A percentile compares a stretch with the other conserved stretches of the same genome.
These are phyloP conservation scores for Fusarium temperatum DNA, from an alignment of 2,329 filamentous ascomycete genomes.

Conservation along the genomic window DNA sequence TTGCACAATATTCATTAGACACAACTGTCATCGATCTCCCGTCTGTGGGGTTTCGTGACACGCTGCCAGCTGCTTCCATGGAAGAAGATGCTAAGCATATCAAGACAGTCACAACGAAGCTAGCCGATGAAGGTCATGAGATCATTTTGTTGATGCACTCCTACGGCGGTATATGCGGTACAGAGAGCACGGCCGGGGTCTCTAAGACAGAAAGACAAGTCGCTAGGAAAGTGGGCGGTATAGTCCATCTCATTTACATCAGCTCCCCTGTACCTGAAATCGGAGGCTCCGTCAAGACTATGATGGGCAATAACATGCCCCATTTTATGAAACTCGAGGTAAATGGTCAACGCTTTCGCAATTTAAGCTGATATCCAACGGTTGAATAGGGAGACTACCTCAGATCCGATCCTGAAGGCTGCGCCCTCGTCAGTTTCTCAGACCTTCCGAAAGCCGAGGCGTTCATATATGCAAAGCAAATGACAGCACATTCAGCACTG, in stretches of 20 bases:
- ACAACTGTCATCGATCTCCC: neutral
- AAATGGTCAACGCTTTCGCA: accelerated
- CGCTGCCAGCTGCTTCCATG: neutral
- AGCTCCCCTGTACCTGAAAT: neutral
- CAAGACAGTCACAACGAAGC: neutral
- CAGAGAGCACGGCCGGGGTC: neutral
- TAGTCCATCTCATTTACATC: neutral
- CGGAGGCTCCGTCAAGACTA: neutral
- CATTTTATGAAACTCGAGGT: neutral
- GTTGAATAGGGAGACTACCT: neutral
- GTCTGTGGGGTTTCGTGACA: neutral
- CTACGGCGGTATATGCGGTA: neutral
- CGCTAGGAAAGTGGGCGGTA: accelerated
- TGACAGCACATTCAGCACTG: neutral
- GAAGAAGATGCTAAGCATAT: neutral
- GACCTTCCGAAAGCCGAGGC: neutral
- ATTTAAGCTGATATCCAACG: neutral
- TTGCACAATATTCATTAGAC: accelerated
- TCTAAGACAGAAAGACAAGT: accelerated
- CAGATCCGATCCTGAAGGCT: neutral
- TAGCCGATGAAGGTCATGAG: neutral
- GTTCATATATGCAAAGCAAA: neutral
- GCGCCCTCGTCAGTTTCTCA: neutral
- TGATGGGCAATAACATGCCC: neutral
- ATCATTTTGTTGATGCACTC: neutral